phyloP scores from a whole-genome alignment of 129 eudicot genomes.

The Flaveria trinervia region DNA sequence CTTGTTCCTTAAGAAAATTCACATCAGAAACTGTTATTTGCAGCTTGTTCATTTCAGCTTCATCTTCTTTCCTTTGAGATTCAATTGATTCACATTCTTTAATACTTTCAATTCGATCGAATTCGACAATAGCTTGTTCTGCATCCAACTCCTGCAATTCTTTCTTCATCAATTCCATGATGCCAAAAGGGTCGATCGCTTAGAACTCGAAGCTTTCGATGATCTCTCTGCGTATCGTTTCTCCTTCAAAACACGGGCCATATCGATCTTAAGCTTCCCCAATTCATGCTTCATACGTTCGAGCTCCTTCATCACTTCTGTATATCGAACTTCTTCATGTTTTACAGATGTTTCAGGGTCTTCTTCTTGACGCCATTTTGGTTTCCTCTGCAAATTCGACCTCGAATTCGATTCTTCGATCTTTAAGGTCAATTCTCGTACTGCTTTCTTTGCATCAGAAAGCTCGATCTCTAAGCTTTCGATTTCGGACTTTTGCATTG shows the following conservation, averaged over 20 bases:
- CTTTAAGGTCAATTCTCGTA: conserved; percentile 44
- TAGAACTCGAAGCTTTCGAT: conserved; percentile 48
- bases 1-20: conserved; percentile 37
- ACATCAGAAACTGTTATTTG: conserved; percentile 50
- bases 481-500: conserved; percentile 41
- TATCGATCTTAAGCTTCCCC: conserved; percentile 54
- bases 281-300: conserved; percentile 56
- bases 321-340: conserved; percentile 32
- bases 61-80: background rate
- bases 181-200: conserved; percentile 31
- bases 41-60: conserved; percentile 25
- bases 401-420: conserved; percentile 63
- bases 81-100: conserved; percentile 62
- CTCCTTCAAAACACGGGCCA: conserved; percentile 57
- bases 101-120: conserved; percentile 73
- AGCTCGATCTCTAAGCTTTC: conserved; percentile 59
- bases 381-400: conserved; percentile 38
- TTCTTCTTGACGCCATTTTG: conserved; percentile 36
- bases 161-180: conserved; percentile 43
- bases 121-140: conserved; percentile 67
- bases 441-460: conserved; percentile 55
- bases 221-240: conserved; percentile 66
- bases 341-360: conserved; percentile 13
- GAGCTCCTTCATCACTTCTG: conserved; percentile 54
- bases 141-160: conserved; percentile 67